Base-by-base conservation (phyloP, 306 rosid genomes). In the Casuarina equisetifolia region DNA sequence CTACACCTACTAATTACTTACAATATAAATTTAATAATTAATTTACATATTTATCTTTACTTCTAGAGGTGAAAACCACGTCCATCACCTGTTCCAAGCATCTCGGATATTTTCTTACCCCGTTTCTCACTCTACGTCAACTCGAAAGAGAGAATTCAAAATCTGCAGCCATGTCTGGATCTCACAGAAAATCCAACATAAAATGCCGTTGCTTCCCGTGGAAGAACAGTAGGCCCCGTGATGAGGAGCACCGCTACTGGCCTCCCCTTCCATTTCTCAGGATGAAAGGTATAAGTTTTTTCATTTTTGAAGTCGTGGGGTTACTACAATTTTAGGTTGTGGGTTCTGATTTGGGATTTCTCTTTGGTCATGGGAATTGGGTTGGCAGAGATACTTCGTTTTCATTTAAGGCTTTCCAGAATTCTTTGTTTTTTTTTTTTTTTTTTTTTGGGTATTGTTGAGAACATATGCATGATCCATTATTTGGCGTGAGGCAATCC, bases 201-300 rank as follows among this genome's bases (percentile, higher is more conserved):
- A 25, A 25, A 25, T 25, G 32, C 32, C 32, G 32, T 25, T 25
- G 32, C 32, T 25, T 25, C 32, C 32, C 32, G 32, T 25, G 32
- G 88, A 92, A 88, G 91, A 93, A 87, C 84, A 88, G 85, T 85
- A 90, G 93, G 69, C 90, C 90, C 62, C 81, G 81, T 53, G 87
- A 76, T 36, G 92, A 88, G 42, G 90, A 86, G 42, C 88, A 16
- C 16, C 77, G 86, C 77, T 87, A 90, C 74, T 91, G 86, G 7
- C 88, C 83, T 63, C 88, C 85, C 19, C 84, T 79, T 4, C 84
- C 81, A 57, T 82, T 87, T 17, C 73, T 79, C 32, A 81, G 84
- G 57, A 90, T 84, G 58, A 96, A 96, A 89, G 91, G 99, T 96
- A 78, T 82, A 43, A 55, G 1, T 77, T 74, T 76, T 82, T 16